These are phyloP conservation scores for Saururus chinensis DNA, from an alignment of 164 flowering plant species.

Conservation along the genomic window DNA sequence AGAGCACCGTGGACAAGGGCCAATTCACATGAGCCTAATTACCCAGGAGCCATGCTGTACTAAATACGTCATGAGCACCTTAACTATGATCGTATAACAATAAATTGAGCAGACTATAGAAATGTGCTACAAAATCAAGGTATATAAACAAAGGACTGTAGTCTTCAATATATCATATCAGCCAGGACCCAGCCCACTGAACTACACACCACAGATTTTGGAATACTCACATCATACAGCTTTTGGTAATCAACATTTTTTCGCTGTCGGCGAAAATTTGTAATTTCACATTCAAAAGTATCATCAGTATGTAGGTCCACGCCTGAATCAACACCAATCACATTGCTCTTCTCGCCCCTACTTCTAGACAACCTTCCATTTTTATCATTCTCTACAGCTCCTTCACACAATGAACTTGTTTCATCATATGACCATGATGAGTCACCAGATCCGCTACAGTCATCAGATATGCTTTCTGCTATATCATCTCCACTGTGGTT, in stretches of 20 bases:
- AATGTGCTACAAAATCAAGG: no score
- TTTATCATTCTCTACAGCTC: conserved; percentile 9
- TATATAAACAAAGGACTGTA: no score
- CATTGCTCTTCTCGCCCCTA: conserved; percentile 6
- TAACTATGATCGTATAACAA: no score
- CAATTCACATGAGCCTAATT: no score
- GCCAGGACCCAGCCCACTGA: background rate
- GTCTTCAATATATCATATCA: no score
- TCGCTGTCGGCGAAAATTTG: conserved; percentile 52
- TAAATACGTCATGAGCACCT: no score
- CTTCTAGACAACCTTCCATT: conserved; percentile 5
- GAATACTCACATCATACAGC: conserved; percentile 75
- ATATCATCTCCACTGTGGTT: conserved; percentile 21
- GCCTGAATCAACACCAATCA: conserved; percentile 10
- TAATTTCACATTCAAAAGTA: conserved; percentile 30
- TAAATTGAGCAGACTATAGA: no score
- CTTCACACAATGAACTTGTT: conserved; percentile 19
- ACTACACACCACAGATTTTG: background rate
- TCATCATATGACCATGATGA: conserved; percentile 63
- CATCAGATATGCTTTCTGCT: conserved; percentile 35
- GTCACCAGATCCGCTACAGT: conserved; percentile 41
- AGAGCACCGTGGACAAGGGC: no score
- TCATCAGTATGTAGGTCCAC: conserved; percentile 31
- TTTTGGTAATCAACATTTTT: conserved; percentile 68
- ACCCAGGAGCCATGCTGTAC: no score